A percentile compares a stretch with the other conserved stretches of the same genome.
These are phyloP conservation scores for Henckelia pumila DNA, from an alignment of 257 asterid species.

Conservation along the genomic window DNA sequence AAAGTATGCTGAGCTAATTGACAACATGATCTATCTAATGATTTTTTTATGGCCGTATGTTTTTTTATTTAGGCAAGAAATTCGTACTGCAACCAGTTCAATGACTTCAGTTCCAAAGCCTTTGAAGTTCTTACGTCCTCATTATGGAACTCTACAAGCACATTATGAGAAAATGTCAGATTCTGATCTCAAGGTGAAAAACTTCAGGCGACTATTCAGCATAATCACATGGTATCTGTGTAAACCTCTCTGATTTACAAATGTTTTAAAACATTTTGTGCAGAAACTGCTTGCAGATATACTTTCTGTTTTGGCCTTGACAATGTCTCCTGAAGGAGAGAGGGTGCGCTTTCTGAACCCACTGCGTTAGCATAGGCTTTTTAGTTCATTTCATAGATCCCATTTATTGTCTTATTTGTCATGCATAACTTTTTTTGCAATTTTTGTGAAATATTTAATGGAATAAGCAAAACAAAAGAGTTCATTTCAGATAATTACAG, in stretches of 20 bases:
- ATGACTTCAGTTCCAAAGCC: slow-evolving; percentile 99
- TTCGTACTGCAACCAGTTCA: slow-evolving; percentile 91
- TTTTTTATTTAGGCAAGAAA: slow-evolving; percentile 61
- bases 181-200: slow-evolving; percentile 67
- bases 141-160: slow-evolving; percentile 78
- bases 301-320: slow-evolving; percentile 94
- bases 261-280: not conserved
- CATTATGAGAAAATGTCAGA: slow-evolving; percentile 66
- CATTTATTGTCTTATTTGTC: slow-evolving; percentile 2
- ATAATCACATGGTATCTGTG: not conserved
- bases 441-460: slow-evolving; percentile 9
- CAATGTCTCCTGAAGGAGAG: slow-evolving; percentile 98
- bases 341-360: slow-evolving; percentile 47
- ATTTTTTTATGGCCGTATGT: not conserved
- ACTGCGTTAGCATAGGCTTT: slow-evolving; percentile 2
- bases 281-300: slow-evolving; percentile 90
- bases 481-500: not conserved
- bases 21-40: not conserved
- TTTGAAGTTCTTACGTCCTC: slow-evolving; percentile 90
- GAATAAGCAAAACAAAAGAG: slow-evolving; percentile 9
- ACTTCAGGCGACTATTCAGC: not conserved
- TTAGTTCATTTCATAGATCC: slow-evolving; percentile 3
- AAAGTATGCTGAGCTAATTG: not conserved
- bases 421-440: slow-evolving; percentile 1
- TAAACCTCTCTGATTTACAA: not conserved